Evolutionary conservation across 768 basidiomycete genomes (phyloP), one percentile per base, ranked within the genome.

Genomic region (Amanita inopinata): DNA sequence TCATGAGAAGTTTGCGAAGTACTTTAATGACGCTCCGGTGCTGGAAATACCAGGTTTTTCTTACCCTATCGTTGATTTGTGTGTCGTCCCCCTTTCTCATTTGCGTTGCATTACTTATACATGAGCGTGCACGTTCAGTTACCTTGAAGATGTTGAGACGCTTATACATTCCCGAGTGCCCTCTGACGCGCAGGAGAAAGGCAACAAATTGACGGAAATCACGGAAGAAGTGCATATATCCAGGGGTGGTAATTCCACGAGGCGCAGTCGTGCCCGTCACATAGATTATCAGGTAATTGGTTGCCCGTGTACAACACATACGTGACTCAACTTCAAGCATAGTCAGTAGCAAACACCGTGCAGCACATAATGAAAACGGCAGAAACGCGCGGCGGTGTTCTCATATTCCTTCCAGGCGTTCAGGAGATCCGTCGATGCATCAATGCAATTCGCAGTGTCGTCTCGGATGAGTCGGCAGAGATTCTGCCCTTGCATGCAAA

Each of bases 341-440:
- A 86, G 74, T 67, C 93, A 2, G 71, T 93, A 28, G 76, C 78
- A 5, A 63, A 74, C 0, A 64, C 85, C 9, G 75, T 89, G 6
- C 61, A 67, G 22, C 66, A 88, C 50, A 81, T 91, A 43, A 57
- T 80, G 10, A 56, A 62, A 4, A 73, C 68, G 4, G 57, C 62
- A 17, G 53, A 65, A 9, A 65, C 67, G 20, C 60, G 56, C 6
- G 83, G 78, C 2, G 90, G 82, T 4, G 76, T 96, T 33, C 69
- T 97, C 17, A 75, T 96, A 33, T 97, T 97, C 61, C 66, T 92
- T 42, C 79, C 89, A n/a, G 92, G 92, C 57, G 83, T 90, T 1
- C 84, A 83, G 59, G 87, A 91, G 54, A 91, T 91, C 49, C 74
- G 78, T 14, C 78, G 83, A 47, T 86, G 84, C 52, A 76, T 88